Evolutionary conservation across 495 filamentous ascomycete species (phyloP), one percentile per base, ranked within the genome.

Genomic region (Diplogelasinospora grovesii): DNA sequence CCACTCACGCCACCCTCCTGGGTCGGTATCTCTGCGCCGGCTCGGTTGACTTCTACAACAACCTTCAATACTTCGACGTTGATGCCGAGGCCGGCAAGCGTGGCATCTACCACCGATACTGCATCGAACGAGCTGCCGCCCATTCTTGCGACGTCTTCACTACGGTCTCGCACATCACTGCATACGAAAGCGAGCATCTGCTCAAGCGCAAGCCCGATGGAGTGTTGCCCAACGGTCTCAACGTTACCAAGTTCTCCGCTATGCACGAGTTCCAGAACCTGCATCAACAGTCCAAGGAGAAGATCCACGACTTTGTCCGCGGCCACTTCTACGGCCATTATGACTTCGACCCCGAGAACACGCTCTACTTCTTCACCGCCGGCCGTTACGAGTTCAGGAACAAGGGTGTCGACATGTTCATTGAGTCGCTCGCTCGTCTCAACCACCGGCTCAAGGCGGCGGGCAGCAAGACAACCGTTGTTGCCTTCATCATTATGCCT

Each of bases 241-340:
- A 98, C 52, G 92, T 98, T 41, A 95, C 93, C 65, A 98, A 98
- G 57, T 98, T 98, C 66, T 87, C 89, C 23, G 92, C 92, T 5
- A 90, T 95, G 63, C 92, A 98, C 67, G 92, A 98, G 65, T 98
- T 98, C 71, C 92, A 98, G 60, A 98, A 98, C 53, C 70, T 98
- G 43, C 92, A 98, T 64, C 86, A 92, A 50, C 86, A 92, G 63
- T 78, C 87, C 29, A 97, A 96, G 65, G 85, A 92, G 65, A 94
- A 93, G 70, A 97, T 98, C 57, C 85, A 94, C 54, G 93, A 97
- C 60, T 98, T 98, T 55, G 88, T 96, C 19, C 87, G 93, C 24
- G 92, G 92, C 2, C 92, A 98, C 59, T 98, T 98, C 68, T 97
- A 97, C 53, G 92, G 92, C 5, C 90, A 96, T 58, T 95, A 95